Evolutionary conservation across 352 stramenopile genomes (phyloP), one percentile per base, ranked within the genome.

Genomic region (Paralagenidium karlingii): DNA sequence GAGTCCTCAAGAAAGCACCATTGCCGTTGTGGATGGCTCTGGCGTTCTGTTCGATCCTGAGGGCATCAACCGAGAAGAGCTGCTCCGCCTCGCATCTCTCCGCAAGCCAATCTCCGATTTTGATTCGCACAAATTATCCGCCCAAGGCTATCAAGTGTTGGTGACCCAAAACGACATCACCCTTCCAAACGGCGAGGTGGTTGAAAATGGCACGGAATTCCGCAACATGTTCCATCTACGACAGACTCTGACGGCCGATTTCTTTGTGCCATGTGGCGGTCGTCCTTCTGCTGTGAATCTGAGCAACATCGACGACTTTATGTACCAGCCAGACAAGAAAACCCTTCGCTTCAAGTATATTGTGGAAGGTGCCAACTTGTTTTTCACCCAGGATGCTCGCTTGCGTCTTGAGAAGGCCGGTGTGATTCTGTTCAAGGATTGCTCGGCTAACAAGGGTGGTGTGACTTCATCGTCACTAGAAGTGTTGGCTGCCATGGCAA

Each of bases 171-270:
- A 84, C 51, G 68, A 87, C 38, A 55, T 84, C 11, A 82, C 49
- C 11, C 61, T 90, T 5, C 69, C 73, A 1, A 78, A 34, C 47
- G 67, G 76, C 8, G 73, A 87, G 38, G 55, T 68, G 3, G 53
- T 90, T 24, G 92, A 98, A 62, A 95, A 96, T 49, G 94, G 94
- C 45, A 83, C 92, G 18, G 86, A 96, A 55, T 94, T 95, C 51
- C 83, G 95, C 25, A 98, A 98, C 63, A 83, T 83, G 30, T 98
- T 97, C 82, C 94, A 98, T 81, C 85, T 97, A 56, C 83, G 94
- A 10, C 54, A 58, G 21, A 67, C 55, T 40, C 68, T 98, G 26
- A 78, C 87, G 28, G 83, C 92, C 21, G 94, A 99, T 69, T 94
- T 95, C 33, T 98, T 99, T 60, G 74, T 99, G 21, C 95, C 95